Evolutionary conservation across 2,329 filamentous ascomycete genomes (phyloP).

Genomic region (Aspergillus neotritici): DNA sequence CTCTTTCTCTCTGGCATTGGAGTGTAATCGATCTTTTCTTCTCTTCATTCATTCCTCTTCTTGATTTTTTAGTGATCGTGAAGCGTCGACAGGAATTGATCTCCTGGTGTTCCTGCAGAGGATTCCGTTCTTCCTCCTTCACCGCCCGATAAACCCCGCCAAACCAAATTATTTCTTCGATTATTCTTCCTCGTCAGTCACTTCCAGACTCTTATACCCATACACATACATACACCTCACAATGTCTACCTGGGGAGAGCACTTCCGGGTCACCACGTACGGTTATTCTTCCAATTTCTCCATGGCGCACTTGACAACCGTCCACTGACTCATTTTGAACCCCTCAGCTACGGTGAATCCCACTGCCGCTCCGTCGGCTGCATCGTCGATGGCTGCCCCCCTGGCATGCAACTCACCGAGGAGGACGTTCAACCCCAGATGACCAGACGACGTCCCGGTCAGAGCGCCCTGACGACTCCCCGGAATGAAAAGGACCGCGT

Average conservation of each 20-base stretch:
- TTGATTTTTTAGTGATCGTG: too few relatives aligned
- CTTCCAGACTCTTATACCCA: background rate
- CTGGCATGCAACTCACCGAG: slow-evolving; percentile 79
- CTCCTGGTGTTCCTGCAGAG: too few relatives aligned
- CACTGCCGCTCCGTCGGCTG: slow-evolving; percentile 91
- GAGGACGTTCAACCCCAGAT: slow-evolving; percentile 90
- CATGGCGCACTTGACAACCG: background rate
- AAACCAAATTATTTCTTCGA: too few relatives aligned
- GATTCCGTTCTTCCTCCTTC: too few relatives aligned
- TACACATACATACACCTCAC: slow-evolving; percentile 21
- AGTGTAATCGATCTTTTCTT: too few relatives aligned
- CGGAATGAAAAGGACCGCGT: slow-evolving; percentile 89
- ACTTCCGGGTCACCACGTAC: slow-evolving; percentile 80
- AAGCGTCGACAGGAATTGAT: too few relatives aligned
- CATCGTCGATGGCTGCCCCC: slow-evolving; percentile 89
- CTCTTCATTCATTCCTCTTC: too few relatives aligned
- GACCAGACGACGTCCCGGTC: slow-evolving; percentile 81
- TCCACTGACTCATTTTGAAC: background rate
- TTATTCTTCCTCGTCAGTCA: background rate
- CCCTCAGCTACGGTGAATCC: slow-evolving; percentile 65
- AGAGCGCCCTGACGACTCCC: slow-evolving; percentile 84
- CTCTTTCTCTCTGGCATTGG: too few relatives aligned
- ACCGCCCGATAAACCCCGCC: background rate
- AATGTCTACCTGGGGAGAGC: slow-evolving; percentile 84
- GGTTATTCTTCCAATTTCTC: slow-evolving; percentile 26